Percentiles rank a stretch among this genome's conserved stretches.
These are phyloP conservation scores for Cichorium intybus DNA, from an alignment of 140 eudicot genomes.

Conservation along the genomic window DNA sequence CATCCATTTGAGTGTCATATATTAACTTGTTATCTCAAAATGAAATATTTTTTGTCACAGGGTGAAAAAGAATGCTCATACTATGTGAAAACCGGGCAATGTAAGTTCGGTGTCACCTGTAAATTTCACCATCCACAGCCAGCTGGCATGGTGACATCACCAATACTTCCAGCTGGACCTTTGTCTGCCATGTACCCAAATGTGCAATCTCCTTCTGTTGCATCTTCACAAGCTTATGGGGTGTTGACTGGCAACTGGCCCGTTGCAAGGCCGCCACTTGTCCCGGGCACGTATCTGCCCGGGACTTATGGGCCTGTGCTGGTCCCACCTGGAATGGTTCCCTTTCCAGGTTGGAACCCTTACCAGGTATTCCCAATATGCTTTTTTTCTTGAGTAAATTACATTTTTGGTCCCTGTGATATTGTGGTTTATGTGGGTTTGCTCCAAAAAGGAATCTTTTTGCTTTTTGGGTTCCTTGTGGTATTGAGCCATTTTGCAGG, in stretches of 20 bases:
- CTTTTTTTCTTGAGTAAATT: neutral
- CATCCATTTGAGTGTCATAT: neutral
- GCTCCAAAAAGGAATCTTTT: neutral
- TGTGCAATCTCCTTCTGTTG: constrained; percentile 55
- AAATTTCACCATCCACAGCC: constrained; percentile 98
- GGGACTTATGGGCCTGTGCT: constrained; percentile 76
- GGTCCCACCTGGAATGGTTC: constrained; percentile 73
- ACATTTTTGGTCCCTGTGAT: neutral
- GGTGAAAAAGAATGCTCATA: constrained; percentile 93
- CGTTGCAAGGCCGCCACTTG: constrained; percentile 62
- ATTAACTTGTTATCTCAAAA: constrained; percentile 13
- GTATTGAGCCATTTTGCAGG: too few species aligned
- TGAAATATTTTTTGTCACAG: constrained; percentile 31
- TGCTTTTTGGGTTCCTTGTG: neutral
- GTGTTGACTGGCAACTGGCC: constrained; percentile 76
- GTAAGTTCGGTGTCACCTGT: constrained; percentile 94
- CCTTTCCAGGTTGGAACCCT: constrained; percentile 81
- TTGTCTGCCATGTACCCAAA: constrained; percentile 53
- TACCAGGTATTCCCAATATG: constrained; percentile 56
- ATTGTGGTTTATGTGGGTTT: neutral
- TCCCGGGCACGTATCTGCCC: constrained; percentile 82
- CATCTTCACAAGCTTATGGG: constrained; percentile 80
- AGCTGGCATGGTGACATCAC: constrained; percentile 46
- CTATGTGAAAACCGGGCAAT: constrained; percentile 83
- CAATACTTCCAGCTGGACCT: constrained; percentile 38